phyloP scores from a whole-genome alignment of 176 grass and related monocot species.

The Eragrostis nindensis region DNA sequence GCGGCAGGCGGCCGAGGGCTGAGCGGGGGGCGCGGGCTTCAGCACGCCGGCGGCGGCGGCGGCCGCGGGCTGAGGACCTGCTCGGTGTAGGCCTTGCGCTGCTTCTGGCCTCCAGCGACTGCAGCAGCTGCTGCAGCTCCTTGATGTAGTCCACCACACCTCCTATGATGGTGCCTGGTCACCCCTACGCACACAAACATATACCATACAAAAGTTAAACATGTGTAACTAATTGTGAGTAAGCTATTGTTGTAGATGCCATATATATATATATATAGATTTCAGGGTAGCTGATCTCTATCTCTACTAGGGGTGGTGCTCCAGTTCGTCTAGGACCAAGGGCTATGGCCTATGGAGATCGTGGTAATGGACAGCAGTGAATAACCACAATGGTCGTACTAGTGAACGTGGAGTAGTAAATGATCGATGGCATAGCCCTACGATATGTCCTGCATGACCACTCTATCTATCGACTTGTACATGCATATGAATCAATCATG shows the following conservation, averaged over 20 bases:
- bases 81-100: slow-evolving; percentile 76
- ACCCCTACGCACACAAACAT: slow-evolving; percentile 53
- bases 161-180: slow-evolving; percentile 96
- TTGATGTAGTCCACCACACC: slow-evolving; percentile 97
- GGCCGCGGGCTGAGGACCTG: slow-evolving; percentile 53
- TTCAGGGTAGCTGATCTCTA: background rate
- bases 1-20: slow-evolving; percentile 46
- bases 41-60: slow-evolving; percentile 39
- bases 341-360: background rate
- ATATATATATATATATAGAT: no score
- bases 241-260: background rate
- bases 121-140: slow-evolving; percentile 79
- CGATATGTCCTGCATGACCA: no score
- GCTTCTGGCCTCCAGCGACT: slow-evolving; percentile 86
- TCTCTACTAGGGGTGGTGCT: background rate
- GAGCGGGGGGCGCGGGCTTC: slow-evolving; percentile 46
- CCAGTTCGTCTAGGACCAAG: background rate
- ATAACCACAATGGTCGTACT: no score
- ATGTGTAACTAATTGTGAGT: background rate
- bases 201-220: background rate
- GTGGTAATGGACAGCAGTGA: background rate
- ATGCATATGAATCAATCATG: background rate
- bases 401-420: slow-evolving; percentile 7
- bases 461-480: background rate
- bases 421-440: background rate